Evolutionary conservation across 805 yeast genomes (phyloP), one percentile per base, ranked within the genome.

Genomic region (Teunomyces atbi): DNA sequence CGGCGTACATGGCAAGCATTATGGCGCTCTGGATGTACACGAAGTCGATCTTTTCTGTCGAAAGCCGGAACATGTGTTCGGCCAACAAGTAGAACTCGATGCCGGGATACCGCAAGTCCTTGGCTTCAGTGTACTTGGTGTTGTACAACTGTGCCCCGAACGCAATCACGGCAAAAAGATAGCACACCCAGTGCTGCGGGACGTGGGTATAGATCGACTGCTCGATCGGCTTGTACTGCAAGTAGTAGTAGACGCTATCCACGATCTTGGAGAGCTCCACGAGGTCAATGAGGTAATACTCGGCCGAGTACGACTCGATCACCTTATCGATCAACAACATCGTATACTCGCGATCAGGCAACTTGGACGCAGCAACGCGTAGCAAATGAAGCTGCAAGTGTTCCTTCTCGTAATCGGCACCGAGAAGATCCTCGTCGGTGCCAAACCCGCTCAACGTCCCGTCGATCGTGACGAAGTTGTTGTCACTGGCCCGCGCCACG

Each of bases 121-220:
- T 29, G 19, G 46, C 21, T 26, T 39, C 23, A 23, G 32, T 16
- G 19, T 39, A 26, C 49, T 29, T 42, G 42, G 42, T 15, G 35
- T 58, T 55, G 21, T 42, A 41, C 40, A 68, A 50, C 54, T 71
- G 76, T 48, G 68, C 69, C 5, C 75, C 75, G 48, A 64, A 69
- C 1, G 74, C 75, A 29, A 69, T 29, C 13, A 69, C 42, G 4
- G 61, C 58, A 45, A 65, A 69, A 43, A 70, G 58, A 47, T 65
- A 65, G 40, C 41, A 29, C 11, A 27, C 8, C 23, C 34, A 41
- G 27, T 29, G 30, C 8, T 36, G 44, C 30, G 28, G 35, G 27
- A 19, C 12, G 30, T 15, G 30, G 19, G 36, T 4, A n/a, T 19
- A 15, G 36, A 21, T 19, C 21, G 21, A 16, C 16, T 41, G 30